Evolutionary conservation across 129 eudicot genomes (phyloP).

Genomic region (Scalesia atractyloides): DNA sequence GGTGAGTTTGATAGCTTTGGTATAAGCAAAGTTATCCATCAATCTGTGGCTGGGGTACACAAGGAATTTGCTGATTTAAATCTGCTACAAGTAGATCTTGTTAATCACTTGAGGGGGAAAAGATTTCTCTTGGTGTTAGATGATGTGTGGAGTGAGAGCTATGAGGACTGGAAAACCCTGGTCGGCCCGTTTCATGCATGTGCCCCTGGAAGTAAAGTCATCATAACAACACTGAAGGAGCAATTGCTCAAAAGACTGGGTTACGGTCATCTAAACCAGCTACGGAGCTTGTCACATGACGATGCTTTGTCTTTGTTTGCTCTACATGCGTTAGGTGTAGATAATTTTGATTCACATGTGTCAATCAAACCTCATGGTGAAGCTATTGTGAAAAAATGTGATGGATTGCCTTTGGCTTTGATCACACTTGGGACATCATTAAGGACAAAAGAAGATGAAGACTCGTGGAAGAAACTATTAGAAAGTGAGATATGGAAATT

Average conservation of each 20-base stretch:
- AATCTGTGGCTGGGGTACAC: too few species aligned
- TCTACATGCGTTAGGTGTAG: neutral
- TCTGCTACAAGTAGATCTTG: neutral
- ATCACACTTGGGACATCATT: too few species aligned
- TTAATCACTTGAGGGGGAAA: neutral
- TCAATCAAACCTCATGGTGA: too few species aligned
- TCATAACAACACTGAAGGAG: constrained; percentile 1
- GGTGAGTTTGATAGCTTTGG: too few species aligned
- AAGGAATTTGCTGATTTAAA: neutral
- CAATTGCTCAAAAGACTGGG: neutral
- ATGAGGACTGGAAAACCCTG: neutral
- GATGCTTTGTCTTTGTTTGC: constrained; percentile 1
- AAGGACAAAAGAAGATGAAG: too few species aligned
- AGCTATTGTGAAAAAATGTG: too few species aligned
- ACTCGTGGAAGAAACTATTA: too few species aligned
- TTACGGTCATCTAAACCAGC: neutral
- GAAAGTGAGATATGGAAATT: too few species aligned
- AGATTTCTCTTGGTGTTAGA: neutral
- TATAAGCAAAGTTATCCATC: too few species aligned
- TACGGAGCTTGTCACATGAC: neutral
- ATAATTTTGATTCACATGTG: neutral
- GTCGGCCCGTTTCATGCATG: neutral
- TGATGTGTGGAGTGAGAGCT: neutral
- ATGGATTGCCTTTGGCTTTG: too few species aligned
- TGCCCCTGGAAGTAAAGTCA: neutral